phyloP scores from a whole-genome alignment of 2,329 filamentous ascomycete species.

The Colletotrichum tropicicola region DNA sequence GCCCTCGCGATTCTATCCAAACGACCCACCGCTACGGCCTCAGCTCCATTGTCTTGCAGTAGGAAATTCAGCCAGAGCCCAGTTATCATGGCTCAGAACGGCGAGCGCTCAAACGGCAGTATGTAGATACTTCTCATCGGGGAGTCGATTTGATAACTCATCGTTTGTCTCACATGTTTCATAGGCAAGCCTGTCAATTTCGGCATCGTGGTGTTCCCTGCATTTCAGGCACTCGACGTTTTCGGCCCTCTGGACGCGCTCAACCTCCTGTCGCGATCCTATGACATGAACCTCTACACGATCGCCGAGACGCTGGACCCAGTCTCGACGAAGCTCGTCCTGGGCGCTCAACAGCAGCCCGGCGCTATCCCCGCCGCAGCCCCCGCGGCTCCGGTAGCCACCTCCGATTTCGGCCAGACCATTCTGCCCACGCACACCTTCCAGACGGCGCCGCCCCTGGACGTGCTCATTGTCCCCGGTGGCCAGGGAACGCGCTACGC shows the following conservation, averaged over 20 bases:
- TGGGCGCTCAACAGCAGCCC: not conserved
- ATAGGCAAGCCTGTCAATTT: conserved; percentile 33
- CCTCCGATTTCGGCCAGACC: conserved; percentile 25
- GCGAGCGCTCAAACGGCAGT: not conserved
- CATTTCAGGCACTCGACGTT: conserved; percentile 48
- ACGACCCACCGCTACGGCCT: not conserved
- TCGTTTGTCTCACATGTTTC: not conserved
- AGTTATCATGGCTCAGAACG: conserved; percentile 3
- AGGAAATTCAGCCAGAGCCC: not conserved
- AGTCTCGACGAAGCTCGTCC: conserved; percentile 20
- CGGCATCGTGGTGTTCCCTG: conserved; percentile 45
- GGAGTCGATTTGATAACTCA: not conserved
- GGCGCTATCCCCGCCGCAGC: conserved; percentile 1
- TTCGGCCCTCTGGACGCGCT: conserved; percentile 47
- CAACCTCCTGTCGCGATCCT: conserved; percentile 35
- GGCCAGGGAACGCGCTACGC: conserved; percentile 51
- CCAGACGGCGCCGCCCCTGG: conserved; percentile 51
- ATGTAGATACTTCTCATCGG: not conserved
- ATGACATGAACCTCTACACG: conserved; percentile 29
- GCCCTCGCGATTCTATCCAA: not conserved
- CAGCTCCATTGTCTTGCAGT: not conserved
- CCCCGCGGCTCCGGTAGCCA: not conserved
- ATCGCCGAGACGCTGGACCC: conserved; percentile 30
- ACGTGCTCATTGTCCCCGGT: conserved; percentile 65
- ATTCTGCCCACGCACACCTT: conserved; percentile 50